Base-by-base conservation (phyloP, 2,329 filamentous ascomycete genomes). In the Xenosphaeropsis pyriputrescens region DNA sequence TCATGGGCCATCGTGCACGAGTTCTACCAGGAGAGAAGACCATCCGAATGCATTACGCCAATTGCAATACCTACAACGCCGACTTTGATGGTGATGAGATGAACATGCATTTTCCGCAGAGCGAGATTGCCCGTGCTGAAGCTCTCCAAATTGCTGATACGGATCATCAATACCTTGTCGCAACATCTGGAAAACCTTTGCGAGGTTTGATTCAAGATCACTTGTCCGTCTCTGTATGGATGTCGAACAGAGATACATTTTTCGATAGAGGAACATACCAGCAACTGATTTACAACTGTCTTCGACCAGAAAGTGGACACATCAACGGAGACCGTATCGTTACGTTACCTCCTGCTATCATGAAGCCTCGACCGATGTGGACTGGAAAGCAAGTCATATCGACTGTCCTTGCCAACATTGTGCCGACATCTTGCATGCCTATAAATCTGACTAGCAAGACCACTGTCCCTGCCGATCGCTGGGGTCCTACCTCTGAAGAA, bases 31-130 rank as follows among this genome's bases (percentile, higher is more conserved):
- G 86, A 29, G 93, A 98, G 58, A 93, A 93, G 62, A 96, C 91
- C 0, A 88, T 98, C 56, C 86, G 91, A 47, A 96, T 98, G 89
- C 91, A 98, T 64, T 98, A 98, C 61, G 89, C 91, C 51, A 98
- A 98, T 58, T 96, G 91, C 59, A 98, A 98, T 54, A 95, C 91
- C 1, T 98, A 98, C 68, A 98, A 98, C 51, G 91, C 91, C 22
- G 91, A 98, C 68, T 98, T 98, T 54, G 93, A 98, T 53, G 91
- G 91, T 58, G 91, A 98, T 56, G 91, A 98, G 60, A 98, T 98
- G 91, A 98, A 98, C 58, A 93, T 98, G 88, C 91, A 98, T 61
- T 96, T 98, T 53, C 91, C 91, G 1, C 91, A 98, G 51, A 96
- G 94, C 49, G 93, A 96, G 56, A 69, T 96, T 46, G 91, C 91